These are phyloP conservation scores for Colletotrichum australisinense DNA, from an alignment of 2,329 filamentous ascomycete genomes.

Conservation along the genomic window DNA sequence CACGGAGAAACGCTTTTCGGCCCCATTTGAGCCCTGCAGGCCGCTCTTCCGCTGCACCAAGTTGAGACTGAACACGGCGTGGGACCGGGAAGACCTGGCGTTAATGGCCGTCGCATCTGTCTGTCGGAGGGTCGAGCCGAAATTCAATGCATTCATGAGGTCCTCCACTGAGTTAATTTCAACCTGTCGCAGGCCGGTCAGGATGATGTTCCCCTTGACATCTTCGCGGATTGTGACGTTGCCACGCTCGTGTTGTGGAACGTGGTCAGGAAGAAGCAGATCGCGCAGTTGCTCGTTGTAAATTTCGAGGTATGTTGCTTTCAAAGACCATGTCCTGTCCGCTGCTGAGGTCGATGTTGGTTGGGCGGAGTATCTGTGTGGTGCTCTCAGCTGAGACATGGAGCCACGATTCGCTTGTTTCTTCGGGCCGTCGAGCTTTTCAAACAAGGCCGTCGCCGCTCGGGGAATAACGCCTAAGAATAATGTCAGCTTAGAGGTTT, in stretches of 20 bases:
- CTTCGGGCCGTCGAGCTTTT: conserved; percentile 77
- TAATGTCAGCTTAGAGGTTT: not conserved
- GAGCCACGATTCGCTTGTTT: conserved; percentile 69
- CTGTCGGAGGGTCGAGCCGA: conserved; percentile 93
- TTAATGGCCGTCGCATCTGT: conserved; percentile 98
- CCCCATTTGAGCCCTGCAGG: conserved; percentile 59
- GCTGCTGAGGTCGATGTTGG: conserved; percentile 51
- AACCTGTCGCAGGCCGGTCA: conserved; percentile 89
- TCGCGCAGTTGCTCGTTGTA: conserved; percentile 98
- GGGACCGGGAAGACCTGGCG: conserved; percentile 95
- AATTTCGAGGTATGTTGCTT: conserved; percentile 95
- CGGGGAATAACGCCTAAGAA: conserved; percentile 91
- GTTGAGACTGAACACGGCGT: conserved; percentile 96
- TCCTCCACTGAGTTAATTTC: conserved; percentile 93
- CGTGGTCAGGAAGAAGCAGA: conserved; percentile 82
- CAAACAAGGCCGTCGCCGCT: conserved; percentile 87
- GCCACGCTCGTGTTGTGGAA: conserved; percentile 76
- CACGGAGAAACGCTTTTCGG: conserved; percentile 88
- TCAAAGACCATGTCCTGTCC: conserved; percentile 90
- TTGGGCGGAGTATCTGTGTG: conserved; percentile 79
- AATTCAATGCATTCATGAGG: conserved; percentile 87
- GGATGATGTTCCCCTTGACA: conserved; percentile 90
- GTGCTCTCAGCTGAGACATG: conserved; percentile 83
- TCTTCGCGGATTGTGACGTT: conserved; percentile 95
- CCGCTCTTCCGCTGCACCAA: conserved; percentile 85